Evolutionary conservation across 371 early-diverging fungal species (phyloP), one percentile per base, ranked within the genome.

Genomic region (Mucor mucedo): DNA sequence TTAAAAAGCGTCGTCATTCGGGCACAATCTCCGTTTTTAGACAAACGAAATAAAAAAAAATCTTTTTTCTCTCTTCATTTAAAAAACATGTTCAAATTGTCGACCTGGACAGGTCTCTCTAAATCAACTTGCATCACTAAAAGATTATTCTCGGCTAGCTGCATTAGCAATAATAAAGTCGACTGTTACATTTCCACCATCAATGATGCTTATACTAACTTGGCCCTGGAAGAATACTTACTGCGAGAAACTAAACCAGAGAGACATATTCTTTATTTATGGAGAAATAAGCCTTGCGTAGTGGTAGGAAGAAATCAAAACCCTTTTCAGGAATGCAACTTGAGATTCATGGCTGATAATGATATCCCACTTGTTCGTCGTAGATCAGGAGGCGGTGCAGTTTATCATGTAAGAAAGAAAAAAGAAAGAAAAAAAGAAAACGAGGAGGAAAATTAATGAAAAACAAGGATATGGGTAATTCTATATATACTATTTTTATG

Each of bases 291-390:
- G 27, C 84, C 89, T 9, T 91, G 95, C 57, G 94, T 98, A 1
- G 93, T 98, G 14, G 86, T 98, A 63, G 99, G 99, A 4, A 80
- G 96, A 55, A 98, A 98, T 68, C 98, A 97, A 88, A 98, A 98
- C 64, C 96, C 97, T 5, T 98, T 93, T 88, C 88, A 89, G 58
- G 98, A 98, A 69, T 93, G 95, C 75, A 89, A 95, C 70, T 68
- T 96, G 54, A 71, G 68, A 29, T 74, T 84, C 58, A 79, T 96
- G 87, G 75, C 67, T 14, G 64, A 75, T n/a, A 73, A 89, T 28
- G 72, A 76, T 11, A 87, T 97, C 4, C 91, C 91, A 58, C 85
- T 96, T 56, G 89, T 96, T 8, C 87, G 99, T 40, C 85, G 99
- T 68, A 79, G 89, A 64, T 93, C 93, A 64, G 99, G 99, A 48